These are phyloP conservation scores for Sporothrix pseudoabietina DNA, from an alignment of 2,329 filamentous ascomycete genomes.

Conservation along the genomic window DNA sequence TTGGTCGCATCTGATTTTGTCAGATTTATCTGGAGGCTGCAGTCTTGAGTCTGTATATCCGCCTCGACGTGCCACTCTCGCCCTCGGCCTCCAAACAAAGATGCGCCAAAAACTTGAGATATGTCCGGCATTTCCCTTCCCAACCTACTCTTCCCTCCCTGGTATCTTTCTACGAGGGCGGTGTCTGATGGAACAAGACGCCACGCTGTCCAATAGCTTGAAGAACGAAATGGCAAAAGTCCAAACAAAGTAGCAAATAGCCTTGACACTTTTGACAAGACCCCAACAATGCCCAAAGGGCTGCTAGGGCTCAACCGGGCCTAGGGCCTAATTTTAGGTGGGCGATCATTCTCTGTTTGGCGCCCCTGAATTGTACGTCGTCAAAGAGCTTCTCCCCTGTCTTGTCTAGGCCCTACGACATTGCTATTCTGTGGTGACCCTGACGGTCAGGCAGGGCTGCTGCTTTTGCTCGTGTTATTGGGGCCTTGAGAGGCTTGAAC, in stretches of 20 bases:
- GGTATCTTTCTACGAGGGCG: conserved; percentile 2
- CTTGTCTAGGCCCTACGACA: too few species aligned
- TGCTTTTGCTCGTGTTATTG: neutral
- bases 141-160: neutral
- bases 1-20: neutral
- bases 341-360: conserved; percentile 5
- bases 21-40: neutral
- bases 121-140: neutral
- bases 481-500: neutral
- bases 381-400: too few species aligned
- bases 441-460: neutral
- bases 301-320: neutral
- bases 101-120: neutral
- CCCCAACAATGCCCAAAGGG: neutral
- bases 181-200: conserved; percentile 21
- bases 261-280: neutral
- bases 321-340: conserved; percentile 5
- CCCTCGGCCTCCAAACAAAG: neutral
- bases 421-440: neutral
- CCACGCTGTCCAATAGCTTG: neutral
- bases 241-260: neutral
- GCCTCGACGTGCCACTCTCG: neutral
- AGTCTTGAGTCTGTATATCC: neutral
- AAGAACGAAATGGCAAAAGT: neutral
- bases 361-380: neutral